Percentiles rank a stretch among this genome's conserved stretches.
phyloP scores from a whole-genome alignment of 2,329 filamentous ascomycete genomes.

The Fusarium ramigenum region DNA sequence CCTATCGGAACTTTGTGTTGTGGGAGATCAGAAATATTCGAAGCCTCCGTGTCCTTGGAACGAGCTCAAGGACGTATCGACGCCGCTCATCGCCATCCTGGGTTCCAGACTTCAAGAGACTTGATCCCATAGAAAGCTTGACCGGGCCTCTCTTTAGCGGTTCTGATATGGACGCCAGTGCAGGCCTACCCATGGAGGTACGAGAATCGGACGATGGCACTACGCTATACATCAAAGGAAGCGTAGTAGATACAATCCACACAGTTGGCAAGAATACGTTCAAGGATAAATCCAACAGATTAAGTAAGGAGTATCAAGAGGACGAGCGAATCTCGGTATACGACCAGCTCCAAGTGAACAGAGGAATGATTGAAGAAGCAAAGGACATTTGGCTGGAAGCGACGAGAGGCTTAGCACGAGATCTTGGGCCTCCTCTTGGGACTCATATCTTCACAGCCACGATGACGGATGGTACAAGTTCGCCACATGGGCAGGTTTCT shows the following conservation, averaged over 20 bases:
- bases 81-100: too few relatives aligned
- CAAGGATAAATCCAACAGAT: accelerated
- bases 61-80: too few relatives aligned
- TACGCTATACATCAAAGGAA: accelerated
- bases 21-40: accelerated
- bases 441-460: not conserved
- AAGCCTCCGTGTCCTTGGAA: not conserved
- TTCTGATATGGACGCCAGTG: not conserved
- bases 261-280: not conserved
- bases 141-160: not conserved
- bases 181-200: accelerated
- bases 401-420: accelerated
- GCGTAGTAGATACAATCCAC: not conserved
- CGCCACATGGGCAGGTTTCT: too few relatives aligned
- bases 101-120: not conserved
- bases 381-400: not conserved
- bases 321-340: accelerated
- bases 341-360: accelerated
- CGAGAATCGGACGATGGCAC: not conserved
- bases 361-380: not conserved
- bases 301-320: too few relatives aligned
- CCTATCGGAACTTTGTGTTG: accelerated
- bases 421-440: accelerated
- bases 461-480: too few relatives aligned
- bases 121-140: not conserved